A percentile compares a stretch with the other conserved stretches of the same genome.
These are phyloP conservation scores for Leccinum variicolor DNA, from an alignment of 768 basidiomycete genomes.

Conservation along the genomic window DNA sequence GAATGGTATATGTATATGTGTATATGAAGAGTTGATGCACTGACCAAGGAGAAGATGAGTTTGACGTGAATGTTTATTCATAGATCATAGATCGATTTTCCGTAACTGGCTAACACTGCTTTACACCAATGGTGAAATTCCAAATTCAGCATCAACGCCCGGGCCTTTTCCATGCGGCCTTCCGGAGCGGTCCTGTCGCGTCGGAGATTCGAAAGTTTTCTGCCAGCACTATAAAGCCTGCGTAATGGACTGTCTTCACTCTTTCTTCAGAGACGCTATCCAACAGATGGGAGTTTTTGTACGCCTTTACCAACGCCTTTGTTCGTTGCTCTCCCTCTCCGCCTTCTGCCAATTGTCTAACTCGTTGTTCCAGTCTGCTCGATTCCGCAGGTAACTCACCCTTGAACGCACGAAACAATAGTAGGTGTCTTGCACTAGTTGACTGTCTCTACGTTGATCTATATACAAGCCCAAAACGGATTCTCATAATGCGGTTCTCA, in stretches of 20 bases:
- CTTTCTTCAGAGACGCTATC: constrained; percentile 22
- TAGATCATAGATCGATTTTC: constrained; percentile 4
- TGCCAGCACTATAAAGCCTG: constrained; percentile 18
- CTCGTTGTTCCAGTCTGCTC: constrained; percentile 19
- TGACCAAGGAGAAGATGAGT: neutral
- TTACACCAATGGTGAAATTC: constrained; percentile 26
- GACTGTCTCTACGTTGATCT: constrained; percentile 3
- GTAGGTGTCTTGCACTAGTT: constrained; percentile 5
- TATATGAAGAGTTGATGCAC: no score
- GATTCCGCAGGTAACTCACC: constrained; percentile 29
- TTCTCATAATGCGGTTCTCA: constrained; percentile 21
- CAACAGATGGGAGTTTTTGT: constrained; percentile 34
- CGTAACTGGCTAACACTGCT: neutral
- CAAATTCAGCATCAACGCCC: neutral
- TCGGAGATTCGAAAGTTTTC: constrained; percentile 25
- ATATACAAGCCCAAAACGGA: constrained; percentile 8
- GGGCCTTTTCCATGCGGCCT: constrained; percentile 4
- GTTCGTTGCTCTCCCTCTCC: constrained; percentile 14
- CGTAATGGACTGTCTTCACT: neutral
- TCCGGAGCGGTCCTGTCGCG: constrained; percentile 18
- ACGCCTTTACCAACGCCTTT: constrained; percentile 27
- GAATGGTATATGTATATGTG: neutral
- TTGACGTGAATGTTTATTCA: neutral
- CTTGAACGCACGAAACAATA: constrained; percentile 20
- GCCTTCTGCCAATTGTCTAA: constrained; percentile 7